These are phyloP conservation scores for Lepidium campestre DNA, from an alignment of 441 rosid genomes.

Conservation along the genomic window DNA sequence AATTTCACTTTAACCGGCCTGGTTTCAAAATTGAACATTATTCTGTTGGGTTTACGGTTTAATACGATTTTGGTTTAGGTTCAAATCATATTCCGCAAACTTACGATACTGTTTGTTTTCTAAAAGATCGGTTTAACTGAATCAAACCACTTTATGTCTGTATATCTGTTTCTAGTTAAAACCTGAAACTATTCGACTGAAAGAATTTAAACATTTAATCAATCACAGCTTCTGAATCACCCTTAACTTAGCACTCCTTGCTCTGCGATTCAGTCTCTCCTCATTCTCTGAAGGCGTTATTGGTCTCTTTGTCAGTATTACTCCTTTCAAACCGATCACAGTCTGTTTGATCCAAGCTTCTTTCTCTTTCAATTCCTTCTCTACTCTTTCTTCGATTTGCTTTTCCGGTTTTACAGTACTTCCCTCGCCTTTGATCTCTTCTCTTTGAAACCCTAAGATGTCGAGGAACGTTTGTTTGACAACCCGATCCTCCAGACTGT, in stretches of 20 bases:
- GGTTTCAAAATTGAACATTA: not conserved
- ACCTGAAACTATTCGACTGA: not conserved
- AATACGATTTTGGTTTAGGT: not conserved
- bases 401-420: conserved; percentile 16
- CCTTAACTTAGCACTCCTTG: conserved; percentile 89
- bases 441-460: conserved; percentile 38
- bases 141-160: not conserved
- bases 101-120: too few species aligned
- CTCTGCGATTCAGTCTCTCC: conserved; percentile 61
- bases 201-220: not conserved
- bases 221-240: conserved; percentile 55
- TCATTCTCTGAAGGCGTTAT: conserved; percentile 83
- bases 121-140: not conserved
- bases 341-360: conserved; percentile 66
- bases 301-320: conserved; percentile 83
- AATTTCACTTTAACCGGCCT: not conserved
- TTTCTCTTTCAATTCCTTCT: conserved; percentile 19
- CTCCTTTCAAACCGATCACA: conserved; percentile 55
- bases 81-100: too few species aligned
- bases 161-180: not conserved
- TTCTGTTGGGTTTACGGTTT: not conserved
- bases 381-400: conserved; percentile 12
- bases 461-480: conserved; percentile 85
- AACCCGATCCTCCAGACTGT: conserved; percentile 93
- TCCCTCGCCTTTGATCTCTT: conserved; percentile 17